Percentiles rank a stretch among this genome's conserved stretches.
These are phyloP conservation scores for Huntiella abstrusa DNA, from an alignment of 2,329 filamentous ascomycete species.

Conservation along the genomic window DNA sequence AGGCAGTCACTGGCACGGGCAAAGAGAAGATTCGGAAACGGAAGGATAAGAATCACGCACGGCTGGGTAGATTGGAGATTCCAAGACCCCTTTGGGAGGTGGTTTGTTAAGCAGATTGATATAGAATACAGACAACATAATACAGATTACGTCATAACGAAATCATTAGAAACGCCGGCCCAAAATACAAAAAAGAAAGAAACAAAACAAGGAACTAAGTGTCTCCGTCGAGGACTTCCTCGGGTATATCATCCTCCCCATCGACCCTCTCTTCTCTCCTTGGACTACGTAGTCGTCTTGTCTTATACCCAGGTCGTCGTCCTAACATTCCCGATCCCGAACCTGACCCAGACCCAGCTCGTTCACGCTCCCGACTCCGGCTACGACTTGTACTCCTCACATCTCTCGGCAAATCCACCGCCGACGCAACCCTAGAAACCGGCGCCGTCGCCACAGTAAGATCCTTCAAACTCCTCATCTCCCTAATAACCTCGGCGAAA, in stretches of 20 bases:
- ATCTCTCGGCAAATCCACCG: not conserved
- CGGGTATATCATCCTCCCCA: not conserved
- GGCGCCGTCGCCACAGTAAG: constrained; percentile 22
- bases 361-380: constrained; percentile 3
- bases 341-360: no score
- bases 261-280: no score
- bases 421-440: no score
- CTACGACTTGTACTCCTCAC: not conserved
- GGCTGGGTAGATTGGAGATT: constrained; percentile 20
- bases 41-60: constrained; percentile 14
- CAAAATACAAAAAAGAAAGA: not conserved
- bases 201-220: constrained; percentile 4
- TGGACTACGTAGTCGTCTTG: no score
- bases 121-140: no score
- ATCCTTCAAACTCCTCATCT: constrained; percentile 48
- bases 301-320: no score
- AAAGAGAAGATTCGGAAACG: constrained; percentile 15
- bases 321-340: no score
- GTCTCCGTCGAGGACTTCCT: not conserved
- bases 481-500: constrained; percentile 68
- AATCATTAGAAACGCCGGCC: not conserved
- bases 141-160: not conserved
- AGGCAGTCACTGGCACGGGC: not conserved
- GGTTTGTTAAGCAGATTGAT: constrained; percentile 21
- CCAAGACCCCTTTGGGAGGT: constrained; percentile 47